Base-by-base conservation (phyloP, 495 filamentous ascomycete genomes). In the Aspergillus olivimuriae region DNA sequence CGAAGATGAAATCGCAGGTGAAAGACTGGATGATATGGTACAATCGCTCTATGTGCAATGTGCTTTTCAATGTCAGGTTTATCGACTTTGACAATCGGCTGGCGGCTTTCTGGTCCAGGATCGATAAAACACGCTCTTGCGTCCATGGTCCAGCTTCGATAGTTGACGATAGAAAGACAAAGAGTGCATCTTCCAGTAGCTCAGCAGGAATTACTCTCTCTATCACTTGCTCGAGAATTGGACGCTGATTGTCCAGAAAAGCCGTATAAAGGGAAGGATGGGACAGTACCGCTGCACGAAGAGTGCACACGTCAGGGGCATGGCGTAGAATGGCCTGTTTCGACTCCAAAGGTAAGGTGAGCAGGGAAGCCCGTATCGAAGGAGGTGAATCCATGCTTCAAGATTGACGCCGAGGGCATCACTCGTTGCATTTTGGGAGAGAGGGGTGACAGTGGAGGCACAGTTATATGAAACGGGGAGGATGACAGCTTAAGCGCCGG, bases 311-410 rank as follows among this genome's bases (percentile, higher is more conserved):
- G 21, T 45, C 42, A 5, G 14, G 33, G 7, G 38, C 33, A 31
- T 32, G 16, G 24, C 43, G 18, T 31, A 44, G 41, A 17, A 46
- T 39, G 4, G 34, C 34, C 16, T 46, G 43, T 32, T 31, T 39
- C 20, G 20, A 33, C 24, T 46, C 43, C 10, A 30, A 32, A 12
- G 43, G 43, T 35, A 39, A 24, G 15, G 34, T n/a, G 12, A n/a
- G n/a, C n/a, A n/a, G n/a, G n/a, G n/a, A n/a, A n/a, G n/a, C n/a
- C n/a, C n/a, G n/a, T n/a, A n/a, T n/a, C n/a, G n/a, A n/a, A n/a
- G n/a, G n/a, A n/a, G n/a, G n/a, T n/a, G n/a, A n/a, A n/a, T n/a
- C n/a, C n/a, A n/a, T n/a, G n/a, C n/a, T n/a, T n/a, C n/a, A n/a
- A n/a, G n/a, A n/a, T n/a, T n/a, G n/a, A n/a, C n/a, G n/a, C n/a